Conservation (phyloP, 192 early-diverging fungal genomes). For the Funneliformis mosseae region DNA sequence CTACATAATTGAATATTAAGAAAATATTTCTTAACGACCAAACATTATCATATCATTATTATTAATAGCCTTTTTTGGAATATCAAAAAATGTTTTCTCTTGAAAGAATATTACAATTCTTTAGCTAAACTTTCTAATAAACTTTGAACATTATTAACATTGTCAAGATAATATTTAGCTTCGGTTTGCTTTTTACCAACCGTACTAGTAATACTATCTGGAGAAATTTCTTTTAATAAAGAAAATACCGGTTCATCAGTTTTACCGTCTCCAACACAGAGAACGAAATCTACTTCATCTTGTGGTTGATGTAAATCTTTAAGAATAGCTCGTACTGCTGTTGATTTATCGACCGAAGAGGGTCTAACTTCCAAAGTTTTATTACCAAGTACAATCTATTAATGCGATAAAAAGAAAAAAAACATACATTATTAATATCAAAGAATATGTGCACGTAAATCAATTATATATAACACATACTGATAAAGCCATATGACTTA, state of each 20-base stretch:
- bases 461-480: constrained; percentile 41
- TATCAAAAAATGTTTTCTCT: no score
- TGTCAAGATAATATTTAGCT: constrained; percentile 83
- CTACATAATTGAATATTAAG: no score
- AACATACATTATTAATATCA: constrained; percentile 12
- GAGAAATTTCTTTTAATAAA: constrained; percentile 53
- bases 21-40: no score
- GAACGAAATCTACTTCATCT: constrained; percentile 62
- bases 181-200: constrained; percentile 98
- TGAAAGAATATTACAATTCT: constrained; percentile 32
- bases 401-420: constrained; percentile 8
- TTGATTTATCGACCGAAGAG: constrained; percentile 88
- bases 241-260: constrained; percentile 96
- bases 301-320: constrained; percentile 60
- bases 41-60: no score
- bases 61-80: no score
- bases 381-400: constrained; percentile 94
- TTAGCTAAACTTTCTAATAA: constrained; percentile 45
- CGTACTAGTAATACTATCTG: constrained; percentile 73
- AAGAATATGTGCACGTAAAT: constrained; percentile 16
- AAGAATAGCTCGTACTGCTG: constrained; percentile 84
- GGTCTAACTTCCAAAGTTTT: constrained; percentile 97
- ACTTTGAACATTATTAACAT: constrained; percentile 57
- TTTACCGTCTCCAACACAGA: constrained; percentile 93
- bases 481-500: constrained; percentile 90